These are phyloP conservation scores for Ilyonectria mors-panacis DNA, from an alignment of 2,329 filamentous ascomycete genomes.

Conservation along the genomic window DNA sequence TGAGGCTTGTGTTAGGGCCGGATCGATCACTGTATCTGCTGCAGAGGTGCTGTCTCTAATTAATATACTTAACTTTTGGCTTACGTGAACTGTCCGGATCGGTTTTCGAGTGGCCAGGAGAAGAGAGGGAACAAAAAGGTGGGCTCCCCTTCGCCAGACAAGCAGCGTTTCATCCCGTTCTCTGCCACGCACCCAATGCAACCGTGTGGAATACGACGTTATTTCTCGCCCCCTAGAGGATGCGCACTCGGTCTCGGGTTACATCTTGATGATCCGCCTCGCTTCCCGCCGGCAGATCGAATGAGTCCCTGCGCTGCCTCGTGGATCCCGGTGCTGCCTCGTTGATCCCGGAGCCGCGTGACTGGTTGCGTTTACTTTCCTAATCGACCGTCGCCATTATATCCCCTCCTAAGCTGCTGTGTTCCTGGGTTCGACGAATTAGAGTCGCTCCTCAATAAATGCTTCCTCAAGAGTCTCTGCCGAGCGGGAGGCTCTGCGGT, in stretches of 20 bases:
- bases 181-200: neutral
- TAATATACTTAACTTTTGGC: neutral
- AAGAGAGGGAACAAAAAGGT: neutral
- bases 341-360: neutral
- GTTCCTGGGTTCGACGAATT: neutral
- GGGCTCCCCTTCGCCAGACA: neutral
- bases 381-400: neutral
- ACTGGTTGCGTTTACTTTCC: neutral
- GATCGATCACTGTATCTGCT: neutral
- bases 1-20: neutral
- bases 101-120: neutral
- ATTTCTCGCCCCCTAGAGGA: slow-evolving; percentile 5
- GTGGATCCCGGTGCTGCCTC: slow-evolving; percentile 1
- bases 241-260: slow-evolving; percentile 3
- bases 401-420: neutral
- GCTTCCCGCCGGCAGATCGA: slow-evolving; percentile 28
- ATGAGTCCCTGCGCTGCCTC: slow-evolving; percentile 7
- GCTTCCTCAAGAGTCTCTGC: neutral
- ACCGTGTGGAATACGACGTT: slow-evolving; percentile 12
- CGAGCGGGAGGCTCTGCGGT: neutral
- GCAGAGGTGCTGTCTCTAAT: neutral
- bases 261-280: slow-evolving; percentile 28
- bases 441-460: neutral
- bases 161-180: slow-evolving; percentile 28
- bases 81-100: neutral